Conservation (phyloP, 805 yeast genomes). For the Millerozyma miso region DNA sequence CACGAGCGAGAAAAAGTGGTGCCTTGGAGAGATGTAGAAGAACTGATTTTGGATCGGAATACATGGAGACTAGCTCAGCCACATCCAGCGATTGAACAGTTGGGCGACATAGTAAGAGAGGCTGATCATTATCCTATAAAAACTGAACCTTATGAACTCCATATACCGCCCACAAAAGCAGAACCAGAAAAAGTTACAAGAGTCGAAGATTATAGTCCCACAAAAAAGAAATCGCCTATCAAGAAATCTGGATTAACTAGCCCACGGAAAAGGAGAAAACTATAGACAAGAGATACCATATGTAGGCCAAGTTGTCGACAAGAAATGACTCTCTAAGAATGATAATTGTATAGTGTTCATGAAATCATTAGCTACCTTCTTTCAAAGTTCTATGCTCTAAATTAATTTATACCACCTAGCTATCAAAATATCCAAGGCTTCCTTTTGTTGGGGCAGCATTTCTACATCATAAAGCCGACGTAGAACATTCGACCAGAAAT, state of each 20-base stretch:
- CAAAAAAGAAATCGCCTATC: not conserved
- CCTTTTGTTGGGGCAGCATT: constrained; percentile 21
- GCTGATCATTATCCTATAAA: not conserved
- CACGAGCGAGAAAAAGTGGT: not conserved
- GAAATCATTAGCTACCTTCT: no score
- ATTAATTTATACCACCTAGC: constrained; percentile 28
- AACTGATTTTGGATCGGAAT: not conserved
- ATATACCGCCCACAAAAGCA: not conserved
- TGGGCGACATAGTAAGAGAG: not conserved
- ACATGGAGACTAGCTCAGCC: not conserved
- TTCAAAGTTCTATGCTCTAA: no score
- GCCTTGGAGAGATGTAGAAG: not conserved
- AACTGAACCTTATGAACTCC: not conserved
- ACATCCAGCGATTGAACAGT: not conserved
- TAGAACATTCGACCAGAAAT: constrained; percentile 51
- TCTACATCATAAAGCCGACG: constrained; percentile 35
- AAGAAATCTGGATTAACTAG: constrained; percentile 1
- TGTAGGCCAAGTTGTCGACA: no score
- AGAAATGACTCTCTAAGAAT: no score
- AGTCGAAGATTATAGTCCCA: not conserved
- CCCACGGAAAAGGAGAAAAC: not conserved
- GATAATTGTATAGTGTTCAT: no score
- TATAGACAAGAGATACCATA: no score
- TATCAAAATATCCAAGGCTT: constrained; percentile 25
- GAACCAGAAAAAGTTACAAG: not conserved